phyloP scores from a whole-genome alignment of 768 basidiomycete species.

The Tulasnella sp. region DNA sequence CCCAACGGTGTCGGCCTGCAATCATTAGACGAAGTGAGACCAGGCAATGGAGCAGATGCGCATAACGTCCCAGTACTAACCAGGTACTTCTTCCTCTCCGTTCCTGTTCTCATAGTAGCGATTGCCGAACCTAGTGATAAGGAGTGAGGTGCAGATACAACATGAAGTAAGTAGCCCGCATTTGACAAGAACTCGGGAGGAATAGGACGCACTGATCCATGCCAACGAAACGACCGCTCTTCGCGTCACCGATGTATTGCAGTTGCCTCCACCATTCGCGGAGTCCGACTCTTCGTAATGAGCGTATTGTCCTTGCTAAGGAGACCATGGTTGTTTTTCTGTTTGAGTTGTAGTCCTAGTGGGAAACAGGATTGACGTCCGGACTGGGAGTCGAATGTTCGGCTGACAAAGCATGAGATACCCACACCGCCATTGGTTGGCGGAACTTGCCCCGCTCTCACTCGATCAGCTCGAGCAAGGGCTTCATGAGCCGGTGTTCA shows the following conservation, averaged over 20 bases:
- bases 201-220: slow-evolving; percentile 68
- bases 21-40: slow-evolving; percentile 5
- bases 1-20: slow-evolving; percentile 92
- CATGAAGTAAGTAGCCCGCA: not conserved
- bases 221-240: slow-evolving; percentile 72
- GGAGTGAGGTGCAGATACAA: not conserved
- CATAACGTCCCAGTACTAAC: slow-evolving; percentile 43
- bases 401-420: slow-evolving; percentile 11
- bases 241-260: slow-evolving; percentile 93
- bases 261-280: slow-evolving; percentile 87
- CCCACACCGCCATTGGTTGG: not conserved
- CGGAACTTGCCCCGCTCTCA: not conserved
- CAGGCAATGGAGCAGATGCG: not conserved
- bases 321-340: slow-evolving; percentile 56
- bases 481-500: not conserved
- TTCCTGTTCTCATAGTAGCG: slow-evolving; percentile 91
- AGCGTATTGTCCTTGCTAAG: slow-evolving; percentile 69
- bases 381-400: slow-evolving; percentile 3
- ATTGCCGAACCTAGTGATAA: slow-evolving; percentile 76
- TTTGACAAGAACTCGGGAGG: not conserved
- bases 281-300: slow-evolving; percentile 68
- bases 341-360: slow-evolving; percentile 5
- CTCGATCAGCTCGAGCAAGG: not conserved
- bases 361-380: not conserved
- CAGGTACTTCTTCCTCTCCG: slow-evolving; percentile 81